Percentiles rank a stretch among this genome's conserved stretches.
Conservation (phyloP, 306 rosid genomes). For the Medicago arabica region DNA sequence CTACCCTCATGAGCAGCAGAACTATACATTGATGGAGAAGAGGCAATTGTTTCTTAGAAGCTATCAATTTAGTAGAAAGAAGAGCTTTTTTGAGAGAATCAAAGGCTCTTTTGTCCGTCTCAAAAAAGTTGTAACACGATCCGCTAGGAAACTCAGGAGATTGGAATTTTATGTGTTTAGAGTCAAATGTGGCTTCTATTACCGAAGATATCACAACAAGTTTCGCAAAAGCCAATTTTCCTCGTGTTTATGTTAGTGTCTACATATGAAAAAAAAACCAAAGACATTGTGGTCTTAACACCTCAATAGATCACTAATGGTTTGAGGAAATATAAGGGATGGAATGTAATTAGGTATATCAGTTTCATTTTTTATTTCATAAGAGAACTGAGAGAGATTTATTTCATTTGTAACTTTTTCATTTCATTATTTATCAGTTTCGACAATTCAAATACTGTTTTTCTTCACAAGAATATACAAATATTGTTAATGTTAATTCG, state of each 20-base stretch:
- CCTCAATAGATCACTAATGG: no score
- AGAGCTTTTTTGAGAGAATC: slow-evolving; percentile 58
- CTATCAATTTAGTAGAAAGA: slow-evolving; percentile 75
- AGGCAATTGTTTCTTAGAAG: slow-evolving; percentile 81
- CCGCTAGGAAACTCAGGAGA: slow-evolving; percentile 49
- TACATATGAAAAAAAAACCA: neutral
- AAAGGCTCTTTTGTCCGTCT: slow-evolving; percentile 63
- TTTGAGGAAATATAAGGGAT: no score
- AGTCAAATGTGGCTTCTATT: slow-evolving; percentile 56
- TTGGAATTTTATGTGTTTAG: slow-evolving; percentile 53
- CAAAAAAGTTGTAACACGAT: slow-evolving; percentile 56
- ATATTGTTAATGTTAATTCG: no score
- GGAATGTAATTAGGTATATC: no score
- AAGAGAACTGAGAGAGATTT: no score
- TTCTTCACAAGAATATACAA: no score
- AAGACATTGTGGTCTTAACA: no score
- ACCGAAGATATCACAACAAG: slow-evolving; percentile 9
- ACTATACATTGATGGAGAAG: slow-evolving; percentile 68
- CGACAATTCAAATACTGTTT: no score
- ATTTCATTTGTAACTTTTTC: no score
- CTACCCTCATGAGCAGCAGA: slow-evolving; percentile 39
- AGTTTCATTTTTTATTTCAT: no score
- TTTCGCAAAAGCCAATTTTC: neutral
- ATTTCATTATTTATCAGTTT: no score
- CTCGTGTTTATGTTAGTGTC: neutral